Evolutionary conservation across 1,284 basidiomycete species (phyloP).

Genomic region (Agaricales sp.): DNA sequence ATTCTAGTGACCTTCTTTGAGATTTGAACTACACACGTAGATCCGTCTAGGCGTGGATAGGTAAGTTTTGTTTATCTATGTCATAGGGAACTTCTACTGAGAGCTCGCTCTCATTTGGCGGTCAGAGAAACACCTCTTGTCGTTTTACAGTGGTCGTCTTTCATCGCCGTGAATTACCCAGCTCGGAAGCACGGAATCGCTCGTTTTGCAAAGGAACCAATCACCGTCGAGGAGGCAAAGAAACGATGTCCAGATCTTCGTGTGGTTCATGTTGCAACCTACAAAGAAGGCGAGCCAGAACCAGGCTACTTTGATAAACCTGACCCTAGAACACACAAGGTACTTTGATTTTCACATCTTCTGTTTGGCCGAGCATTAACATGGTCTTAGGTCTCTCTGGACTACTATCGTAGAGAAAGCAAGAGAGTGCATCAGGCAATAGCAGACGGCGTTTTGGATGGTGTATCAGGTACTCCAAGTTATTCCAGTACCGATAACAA

Average conservation of each 20-base stretch:
- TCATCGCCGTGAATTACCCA: constrained; percentile 95
- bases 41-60: constrained; percentile 61
- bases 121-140: constrained; percentile 62
- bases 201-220: constrained; percentile 57
- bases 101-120: neutral
- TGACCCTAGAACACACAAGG: constrained; percentile 88
- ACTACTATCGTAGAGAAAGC: constrained; percentile 89
- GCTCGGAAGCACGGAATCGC: constrained; percentile 66
- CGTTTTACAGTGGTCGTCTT: constrained; percentile 84
- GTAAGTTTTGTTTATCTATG: neutral
- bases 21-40: neutral
- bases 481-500: neutral
- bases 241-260: constrained; percentile 79
- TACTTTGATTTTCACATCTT: constrained; percentile 20
- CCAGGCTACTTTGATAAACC: constrained; percentile 87
- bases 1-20: neutral
- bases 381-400: constrained; percentile 67
- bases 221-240: constrained; percentile 62
- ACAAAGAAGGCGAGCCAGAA: constrained; percentile 79
- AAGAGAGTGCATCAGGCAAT: constrained; percentile 84
- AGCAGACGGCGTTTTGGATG: constrained; percentile 65
- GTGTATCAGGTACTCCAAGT: constrained; percentile 47
- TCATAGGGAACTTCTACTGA: neutral
- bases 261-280: constrained; percentile 92
- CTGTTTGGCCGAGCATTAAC: neutral